Evolutionary conservation across 2,329 filamentous ascomycete genomes (phyloP).

Genomic region (Arachnopeziza araneosa): DNA sequence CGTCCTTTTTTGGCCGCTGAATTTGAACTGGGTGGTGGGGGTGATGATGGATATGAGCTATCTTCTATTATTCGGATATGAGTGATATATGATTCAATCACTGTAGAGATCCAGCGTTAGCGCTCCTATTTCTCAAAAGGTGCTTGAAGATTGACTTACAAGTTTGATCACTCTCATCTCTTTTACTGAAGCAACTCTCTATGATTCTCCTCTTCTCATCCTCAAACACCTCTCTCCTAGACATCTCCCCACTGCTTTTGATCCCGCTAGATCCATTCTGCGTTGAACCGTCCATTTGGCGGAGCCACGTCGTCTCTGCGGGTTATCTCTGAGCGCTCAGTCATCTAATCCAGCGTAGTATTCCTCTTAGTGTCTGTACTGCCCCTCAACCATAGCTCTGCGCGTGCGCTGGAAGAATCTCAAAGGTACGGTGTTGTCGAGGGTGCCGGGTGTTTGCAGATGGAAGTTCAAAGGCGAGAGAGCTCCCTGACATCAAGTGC

Average conservation of each 20-base stretch:
- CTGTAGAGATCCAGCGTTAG: conserved; percentile 36
- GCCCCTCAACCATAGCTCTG: conserved; percentile 14
- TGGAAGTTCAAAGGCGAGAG: neutral
- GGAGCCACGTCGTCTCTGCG: conserved; percentile 25
- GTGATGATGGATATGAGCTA: conserved; percentile 72
- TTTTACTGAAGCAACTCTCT: conserved; percentile 89
- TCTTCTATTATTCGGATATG: conserved; percentile 91
- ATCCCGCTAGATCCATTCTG: conserved; percentile 30
- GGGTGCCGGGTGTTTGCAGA: neutral
- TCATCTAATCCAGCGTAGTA: conserved; percentile 17
- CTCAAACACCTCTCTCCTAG: conserved; percentile 77
- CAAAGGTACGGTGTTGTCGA: neutral
- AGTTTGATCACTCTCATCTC: conserved; percentile 72
- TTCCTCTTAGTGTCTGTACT: neutral
- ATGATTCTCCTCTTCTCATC: conserved; percentile 94
- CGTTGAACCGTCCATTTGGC: conserved; percentile 31
- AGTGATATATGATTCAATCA: conserved; percentile 93
- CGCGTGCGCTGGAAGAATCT: neutral
- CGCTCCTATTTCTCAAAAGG: neutral
- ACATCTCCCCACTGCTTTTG: conserved; percentile 27
- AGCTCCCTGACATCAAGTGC: conserved; percentile 14
- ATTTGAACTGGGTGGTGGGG: conserved; percentile 73
- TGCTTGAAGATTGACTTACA: conserved; percentile 42
- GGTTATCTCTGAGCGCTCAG: conserved; percentile 8
- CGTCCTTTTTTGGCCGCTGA: conserved; percentile 77